Base-by-base conservation (phyloP, 2,329 filamentous ascomycete species). In the Mycogone perniciosa region DNA sequence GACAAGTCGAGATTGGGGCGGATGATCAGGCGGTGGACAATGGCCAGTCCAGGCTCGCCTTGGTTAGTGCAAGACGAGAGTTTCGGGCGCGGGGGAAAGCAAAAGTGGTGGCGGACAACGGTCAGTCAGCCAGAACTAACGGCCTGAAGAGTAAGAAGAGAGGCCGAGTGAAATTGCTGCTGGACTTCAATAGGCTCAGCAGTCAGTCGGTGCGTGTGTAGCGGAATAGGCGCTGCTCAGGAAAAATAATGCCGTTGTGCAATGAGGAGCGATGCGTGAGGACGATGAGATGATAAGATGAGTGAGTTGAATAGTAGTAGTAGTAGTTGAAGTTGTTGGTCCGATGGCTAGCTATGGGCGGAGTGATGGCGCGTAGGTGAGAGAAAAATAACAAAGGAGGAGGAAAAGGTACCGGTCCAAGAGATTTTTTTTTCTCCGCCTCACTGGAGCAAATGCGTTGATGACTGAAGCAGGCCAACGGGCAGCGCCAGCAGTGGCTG, bases 381-480 rank as follows among this genome's bases (percentile, higher is more conserved):
- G 20, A 46, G 40, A 33, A 33, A 9, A 38, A 38, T 40, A 46
- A 38, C 40, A 49, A 53, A 20, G 43, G 13, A 40, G 38, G 46
- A 49, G 39, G 26, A 31, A 37, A n/a, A 26, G 27, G 31, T 42
- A 31, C 38, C 43, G 30, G 26, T 20, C n/a, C 7, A 30, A 37
- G 13, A 31, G 27, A 26, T 49, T 43, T 46, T 42, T 43, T n/a
- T 27, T 31, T 40, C 11, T 45, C 31, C 13, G 37, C 38, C 10
- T 39, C 39, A 39, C 29, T 20, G 34, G 38, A 44, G 33, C 26
- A 42, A 43, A 43, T 33, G 41, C 34, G 39, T 50, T 50, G 52
- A 54, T 51, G 50, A 34, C 56, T 45, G 48, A 56, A 54, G 51
- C 62, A 60, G 56, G 54, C 56, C 48, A 50, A 46, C 54, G 38